Conservation (phyloP, 495 filamentous ascomycete species). For the Lichenothelia convexa region DNA sequence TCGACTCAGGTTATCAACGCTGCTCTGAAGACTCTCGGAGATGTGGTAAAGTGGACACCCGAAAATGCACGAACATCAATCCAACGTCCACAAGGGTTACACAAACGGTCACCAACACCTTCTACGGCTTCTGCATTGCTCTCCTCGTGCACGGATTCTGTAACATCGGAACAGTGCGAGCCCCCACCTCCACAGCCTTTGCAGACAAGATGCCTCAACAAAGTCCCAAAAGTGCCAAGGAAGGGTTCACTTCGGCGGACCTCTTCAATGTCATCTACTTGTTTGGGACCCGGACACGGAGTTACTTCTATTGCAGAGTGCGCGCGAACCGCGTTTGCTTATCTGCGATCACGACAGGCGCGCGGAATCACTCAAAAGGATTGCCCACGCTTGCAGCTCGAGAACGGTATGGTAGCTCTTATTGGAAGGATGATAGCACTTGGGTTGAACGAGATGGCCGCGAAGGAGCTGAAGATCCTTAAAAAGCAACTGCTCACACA, state of each 20-base stretch:
- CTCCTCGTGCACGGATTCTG: too few relatives aligned
- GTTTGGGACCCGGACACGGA: constrained; percentile 17
- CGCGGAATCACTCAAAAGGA: constrained; percentile 22
- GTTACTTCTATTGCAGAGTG: constrained; percentile 46
- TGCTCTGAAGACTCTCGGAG: constrained; percentile 41
- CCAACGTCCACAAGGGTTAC: constrained; percentile 6
- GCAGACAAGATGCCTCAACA: constrained; percentile 9
- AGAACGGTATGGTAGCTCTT: constrained; percentile 65
- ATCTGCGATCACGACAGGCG: constrained; percentile 41
- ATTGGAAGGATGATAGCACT: constrained; percentile 53
- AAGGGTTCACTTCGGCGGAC: constrained; percentile 16
- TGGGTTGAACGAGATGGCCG: constrained; percentile 54
- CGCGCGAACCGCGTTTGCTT: constrained; percentile 51
- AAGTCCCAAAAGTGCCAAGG: constrained; percentile 7
- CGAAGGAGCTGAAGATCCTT: constrained; percentile 54
- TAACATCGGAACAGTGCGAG: too few relatives aligned
- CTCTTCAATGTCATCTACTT: constrained; percentile 16
- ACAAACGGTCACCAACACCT: too few relatives aligned
- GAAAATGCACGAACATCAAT: constrained; percentile 4
- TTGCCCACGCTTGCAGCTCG: constrained; percentile 53
- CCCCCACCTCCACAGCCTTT: constrained; percentile 7
- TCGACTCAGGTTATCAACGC: constrained; percentile 13
- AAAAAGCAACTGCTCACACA: constrained; percentile 23
- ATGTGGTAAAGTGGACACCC: constrained; percentile 41
- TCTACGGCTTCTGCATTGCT: too few relatives aligned